A percentile compares a stretch with the other conserved stretches of the same genome.
These are phyloP conservation scores for Barbatosphaeria neglecta DNA, from an alignment of 495 filamentous ascomycete species.

Conservation along the genomic window DNA sequence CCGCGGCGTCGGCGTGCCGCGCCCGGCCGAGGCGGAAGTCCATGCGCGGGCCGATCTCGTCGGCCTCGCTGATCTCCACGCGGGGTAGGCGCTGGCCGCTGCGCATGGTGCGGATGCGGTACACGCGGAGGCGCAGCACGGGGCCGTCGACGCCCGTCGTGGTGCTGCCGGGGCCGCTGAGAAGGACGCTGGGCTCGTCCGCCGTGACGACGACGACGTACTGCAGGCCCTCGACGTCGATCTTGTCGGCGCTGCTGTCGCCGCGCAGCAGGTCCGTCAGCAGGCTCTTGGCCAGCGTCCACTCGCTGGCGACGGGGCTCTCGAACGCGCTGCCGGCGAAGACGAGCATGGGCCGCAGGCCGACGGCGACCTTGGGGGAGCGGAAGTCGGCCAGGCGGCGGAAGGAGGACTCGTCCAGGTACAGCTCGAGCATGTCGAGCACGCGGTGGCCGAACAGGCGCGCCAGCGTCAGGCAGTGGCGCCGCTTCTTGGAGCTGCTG, in stretches of 20 bases:
- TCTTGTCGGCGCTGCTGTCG: constrained; percentile 47
- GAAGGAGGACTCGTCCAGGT: constrained; percentile 58
- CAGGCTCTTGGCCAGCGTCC: constrained; percentile 74
- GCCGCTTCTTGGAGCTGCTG: constrained; percentile 81
- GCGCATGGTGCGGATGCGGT: constrained; percentile 71
- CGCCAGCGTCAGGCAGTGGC: constrained; percentile 73
- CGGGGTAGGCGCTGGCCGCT: constrained; percentile 77
- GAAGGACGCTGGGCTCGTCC: constrained; percentile 45
- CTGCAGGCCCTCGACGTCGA: constrained; percentile 90
- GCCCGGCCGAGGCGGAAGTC: constrained; percentile 80
- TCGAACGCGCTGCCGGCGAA: constrained; percentile 84
- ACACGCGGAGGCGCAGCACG: constrained; percentile 68
- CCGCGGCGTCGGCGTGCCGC: constrained; percentile 61
- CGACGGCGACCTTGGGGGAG: constrained; percentile 67
- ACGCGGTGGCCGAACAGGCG: constrained; percentile 75
- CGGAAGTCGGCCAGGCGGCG: constrained; percentile 65
- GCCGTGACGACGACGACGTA: constrained; percentile 74
- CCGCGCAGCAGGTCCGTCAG: constrained; percentile 81
- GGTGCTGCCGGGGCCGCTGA: constrained; percentile 13
- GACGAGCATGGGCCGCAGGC: constrained; percentile 73
- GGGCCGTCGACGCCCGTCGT: constrained; percentile 46
- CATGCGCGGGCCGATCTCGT: constrained; percentile 91
- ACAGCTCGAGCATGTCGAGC: constrained; percentile 85
- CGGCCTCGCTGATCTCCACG: constrained; percentile 69
- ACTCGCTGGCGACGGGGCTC: constrained; percentile 56